phyloP scores from a whole-genome alignment of 306 rosid species.

The Vigna nakashimae region DNA sequence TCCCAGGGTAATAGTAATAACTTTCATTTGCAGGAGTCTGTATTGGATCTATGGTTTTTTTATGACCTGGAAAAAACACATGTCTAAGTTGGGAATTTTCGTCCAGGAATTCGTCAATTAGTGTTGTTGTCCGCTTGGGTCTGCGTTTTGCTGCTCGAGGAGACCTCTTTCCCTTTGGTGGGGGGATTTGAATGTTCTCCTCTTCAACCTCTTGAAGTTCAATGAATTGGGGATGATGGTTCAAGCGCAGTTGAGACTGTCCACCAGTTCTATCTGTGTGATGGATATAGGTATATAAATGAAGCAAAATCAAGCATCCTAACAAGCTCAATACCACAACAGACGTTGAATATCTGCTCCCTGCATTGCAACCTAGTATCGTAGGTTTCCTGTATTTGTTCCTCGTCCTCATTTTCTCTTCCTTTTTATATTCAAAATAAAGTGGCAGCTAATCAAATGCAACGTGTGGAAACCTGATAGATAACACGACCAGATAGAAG shows the following conservation, averaged over 20 bases:
- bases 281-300: constrained; percentile 58
- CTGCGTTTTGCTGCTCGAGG: constrained; percentile 89
- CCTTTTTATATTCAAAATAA: constrained; percentile 69
- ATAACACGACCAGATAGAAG: constrained; percentile 49
- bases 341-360: constrained; percentile 71
- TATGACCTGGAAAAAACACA: constrained; percentile 77
- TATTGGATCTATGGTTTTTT: constrained; percentile 68
- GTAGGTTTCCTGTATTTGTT: constrained; percentile 87
- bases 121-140: constrained; percentile 72
- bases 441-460: constrained; percentile 76
- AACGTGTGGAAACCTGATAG: constrained; percentile 69
- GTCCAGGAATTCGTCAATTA: constrained; percentile 92
- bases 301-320: constrained; percentile 76
- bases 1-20: constrained; percentile 78
- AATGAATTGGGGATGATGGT: constrained; percentile 62
- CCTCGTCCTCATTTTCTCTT: constrained; percentile 85
- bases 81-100: constrained; percentile 89
- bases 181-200: constrained; percentile 85
- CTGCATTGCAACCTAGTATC: constrained; percentile 75
- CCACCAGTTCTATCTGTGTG: constrained; percentile 47
- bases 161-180: constrained; percentile 90
- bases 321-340: constrained; percentile 75
- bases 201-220: constrained; percentile 89
- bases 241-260: constrained; percentile 50
- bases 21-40: constrained; percentile 63